phyloP scores from a whole-genome alignment of 352 stramenopile species.

The Globisporangium middletonii region DNA sequence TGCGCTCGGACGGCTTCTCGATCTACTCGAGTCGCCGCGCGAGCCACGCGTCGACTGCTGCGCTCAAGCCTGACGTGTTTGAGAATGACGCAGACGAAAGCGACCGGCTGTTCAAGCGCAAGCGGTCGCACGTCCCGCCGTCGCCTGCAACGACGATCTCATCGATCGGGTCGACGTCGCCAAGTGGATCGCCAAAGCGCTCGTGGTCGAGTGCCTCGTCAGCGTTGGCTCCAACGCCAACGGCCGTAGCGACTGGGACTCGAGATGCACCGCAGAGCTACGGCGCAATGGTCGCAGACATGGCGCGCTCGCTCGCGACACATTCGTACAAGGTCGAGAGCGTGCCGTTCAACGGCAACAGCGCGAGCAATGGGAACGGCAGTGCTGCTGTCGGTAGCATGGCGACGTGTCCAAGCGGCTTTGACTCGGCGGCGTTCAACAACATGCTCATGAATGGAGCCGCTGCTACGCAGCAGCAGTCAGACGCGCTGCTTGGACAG shows the following conservation, averaged over 20 bases:
- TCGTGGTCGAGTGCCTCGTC: constrained; percentile 3
- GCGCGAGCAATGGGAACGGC: neutral
- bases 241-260: neutral
- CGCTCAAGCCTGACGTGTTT: constrained; percentile 36
- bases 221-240: neutral
- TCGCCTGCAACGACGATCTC: constrained; percentile 26
- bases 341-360: neutral
- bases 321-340: neutral
- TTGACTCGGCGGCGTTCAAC: constrained; percentile 10
- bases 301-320: neutral
- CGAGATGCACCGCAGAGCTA: neutral
- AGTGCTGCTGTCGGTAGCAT: too few species aligned
- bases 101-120: constrained; percentile 51
- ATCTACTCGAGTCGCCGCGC: constrained; percentile 77
- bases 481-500: constrained; percentile 1
- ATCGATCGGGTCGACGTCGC: constrained; percentile 23
- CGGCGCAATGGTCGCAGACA: too few species aligned
- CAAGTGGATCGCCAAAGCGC: constrained; percentile 32
- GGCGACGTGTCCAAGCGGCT: constrained; percentile 14
- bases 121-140: constrained; percentile 32
- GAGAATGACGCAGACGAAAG: constrained; percentile 40
- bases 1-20: constrained; percentile 70
- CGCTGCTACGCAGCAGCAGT: constrained; percentile 11
- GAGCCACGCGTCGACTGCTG: constrained; percentile 24
- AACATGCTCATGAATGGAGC: constrained; percentile 22